Evolutionary conservation across 352 stramenopile genomes (phyloP), one percentile per base, ranked within the genome.

Genomic region (Globisporangium abappressorium): DNA sequence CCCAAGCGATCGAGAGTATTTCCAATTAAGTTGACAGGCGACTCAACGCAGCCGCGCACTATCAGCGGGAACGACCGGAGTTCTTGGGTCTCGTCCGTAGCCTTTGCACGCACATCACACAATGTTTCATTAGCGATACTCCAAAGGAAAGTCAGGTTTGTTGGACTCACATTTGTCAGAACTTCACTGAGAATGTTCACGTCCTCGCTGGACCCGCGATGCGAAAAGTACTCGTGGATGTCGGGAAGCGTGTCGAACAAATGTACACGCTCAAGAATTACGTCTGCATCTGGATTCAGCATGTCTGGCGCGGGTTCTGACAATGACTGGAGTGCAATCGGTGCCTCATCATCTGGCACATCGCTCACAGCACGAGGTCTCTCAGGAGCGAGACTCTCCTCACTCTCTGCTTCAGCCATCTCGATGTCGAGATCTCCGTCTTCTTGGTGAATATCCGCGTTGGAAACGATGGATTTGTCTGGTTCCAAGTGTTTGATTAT

Each of bases 1-100:
- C 81, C 79, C 34, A 86, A 64, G 5, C 73, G 61, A 30, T 94
- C 81, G 7, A 92, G 71, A 12, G 76, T 77, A 2, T 78, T 56
- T 22, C 74, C 64, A 26, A 90, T 57, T 3, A 75, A 61, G 7
- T 66, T 51, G 9, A 92, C 74, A 22, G 82, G 82, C 46, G 69
- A 54, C 9, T 77, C 71, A 20, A 92, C 62, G 24, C 74, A 80
- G 33, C 72, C 71, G 34, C 79, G 64, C 18, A 79, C 70, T 15
- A 89, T 68, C 34, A 84, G 74, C 30, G 51, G 43, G 62, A 92
- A 91, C 12, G 82, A 77, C 28, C 46, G 43, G 14, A 56, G 9
- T 34, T 58, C 55, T 38, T 64, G 38, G 3, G 18, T 14, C 22
- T 64, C 33, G 1, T 6, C 8, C 1, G 36, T 9, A 11, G 5